These are phyloP conservation scores for Powellomyces hirtus DNA, from an alignment of 192 early-diverging fungal genomes.

Conservation along the genomic window DNA sequence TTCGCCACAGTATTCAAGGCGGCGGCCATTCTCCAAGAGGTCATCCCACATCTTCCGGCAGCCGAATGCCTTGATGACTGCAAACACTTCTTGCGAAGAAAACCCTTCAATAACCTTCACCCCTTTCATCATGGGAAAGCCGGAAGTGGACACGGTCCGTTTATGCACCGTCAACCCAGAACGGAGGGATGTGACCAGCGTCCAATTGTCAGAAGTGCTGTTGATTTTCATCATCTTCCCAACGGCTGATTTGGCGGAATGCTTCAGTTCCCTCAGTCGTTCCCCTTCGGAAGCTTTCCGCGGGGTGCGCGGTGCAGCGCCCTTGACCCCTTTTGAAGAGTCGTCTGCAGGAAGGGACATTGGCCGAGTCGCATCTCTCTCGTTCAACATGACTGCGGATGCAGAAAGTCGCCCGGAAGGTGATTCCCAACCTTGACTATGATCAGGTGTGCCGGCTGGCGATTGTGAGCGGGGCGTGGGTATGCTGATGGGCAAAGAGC, in stretches of 20 bases:
- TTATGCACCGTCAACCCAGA: slow-evolving; percentile 7
- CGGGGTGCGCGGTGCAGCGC: background rate
- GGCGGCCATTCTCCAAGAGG: slow-evolving; percentile 10
- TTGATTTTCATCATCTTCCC: slow-evolving; percentile 2
- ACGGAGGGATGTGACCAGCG: background rate
- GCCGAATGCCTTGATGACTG: slow-evolving; percentile 13
- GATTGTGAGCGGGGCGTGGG: slow-evolving; percentile 3
- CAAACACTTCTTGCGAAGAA: slow-evolving; percentile 14
- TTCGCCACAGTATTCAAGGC: slow-evolving; percentile 20
- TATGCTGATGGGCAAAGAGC: background rate
- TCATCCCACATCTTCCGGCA: slow-evolving; percentile 31
- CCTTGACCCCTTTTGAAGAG: background rate
- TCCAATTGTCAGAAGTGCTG: background rate
- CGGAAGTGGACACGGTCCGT: background rate
- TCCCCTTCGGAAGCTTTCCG: slow-evolving; percentile 2
- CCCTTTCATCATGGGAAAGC: slow-evolving; percentile 20
- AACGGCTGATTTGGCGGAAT: background rate
- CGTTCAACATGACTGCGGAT: background rate
- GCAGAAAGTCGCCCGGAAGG: slow-evolving; percentile 12
- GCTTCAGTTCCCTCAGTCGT: background rate
- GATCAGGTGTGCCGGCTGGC: background rate
- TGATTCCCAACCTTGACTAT: slow-evolving; percentile 17
- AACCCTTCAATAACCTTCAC: slow-evolving; percentile 27
- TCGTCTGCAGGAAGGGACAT: background rate
- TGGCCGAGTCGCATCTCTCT: background rate